Evolutionary conservation across 495 filamentous ascomycete genomes (phyloP).

Genomic region (Ramalina intermedia): DNA sequence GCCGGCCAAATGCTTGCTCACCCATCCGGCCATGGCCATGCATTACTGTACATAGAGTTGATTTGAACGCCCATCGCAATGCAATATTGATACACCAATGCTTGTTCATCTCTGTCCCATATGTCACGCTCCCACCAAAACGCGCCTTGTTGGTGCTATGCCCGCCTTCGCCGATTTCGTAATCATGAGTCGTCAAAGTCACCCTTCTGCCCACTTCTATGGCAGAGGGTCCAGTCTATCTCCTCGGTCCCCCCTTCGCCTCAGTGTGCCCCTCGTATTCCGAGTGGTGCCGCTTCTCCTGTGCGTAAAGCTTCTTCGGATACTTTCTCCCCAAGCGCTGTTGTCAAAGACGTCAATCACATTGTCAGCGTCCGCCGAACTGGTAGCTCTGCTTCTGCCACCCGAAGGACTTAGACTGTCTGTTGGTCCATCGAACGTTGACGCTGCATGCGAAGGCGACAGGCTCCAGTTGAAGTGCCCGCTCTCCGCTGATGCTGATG

Average conservation of each 20-base stretch:
- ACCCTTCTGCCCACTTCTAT: background rate
- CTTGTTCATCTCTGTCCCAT: background rate
- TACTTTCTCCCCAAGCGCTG: conserved; percentile 85
- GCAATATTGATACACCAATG: background rate
- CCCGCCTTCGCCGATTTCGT: background rate
- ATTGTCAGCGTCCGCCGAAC: conserved; percentile 60
- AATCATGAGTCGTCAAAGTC: conserved; percentile 6
- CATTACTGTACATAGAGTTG: too few species aligned
- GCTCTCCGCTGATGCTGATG: conserved; percentile 9
- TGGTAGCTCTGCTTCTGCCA: conserved; percentile 39
- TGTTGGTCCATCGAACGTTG: conserved; percentile 6
- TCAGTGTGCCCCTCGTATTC: conserved; percentile 7
- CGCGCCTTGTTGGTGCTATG: background rate
- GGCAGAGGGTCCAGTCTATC: conserved; percentile 1
- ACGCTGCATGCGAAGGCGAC: background rate
- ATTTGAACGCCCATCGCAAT: conserved; percentile 5
- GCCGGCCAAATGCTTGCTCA: too few species aligned
- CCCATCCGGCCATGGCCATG: too few species aligned
- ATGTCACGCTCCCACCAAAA: conserved; percentile 3
- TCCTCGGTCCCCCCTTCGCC: conserved; percentile 1
- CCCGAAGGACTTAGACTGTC: conserved; percentile 10
- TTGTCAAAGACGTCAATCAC: conserved; percentile 70
- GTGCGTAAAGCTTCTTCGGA: conserved; percentile 74
- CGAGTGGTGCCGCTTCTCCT: conserved; percentile 33
- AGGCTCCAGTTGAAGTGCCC: conserved; percentile 4